A percentile compares a stretch with the other conserved stretches of the same genome.
Conservation (phyloP, 352 stramenopile species). For the Phytophthora uliginosa region DNA sequence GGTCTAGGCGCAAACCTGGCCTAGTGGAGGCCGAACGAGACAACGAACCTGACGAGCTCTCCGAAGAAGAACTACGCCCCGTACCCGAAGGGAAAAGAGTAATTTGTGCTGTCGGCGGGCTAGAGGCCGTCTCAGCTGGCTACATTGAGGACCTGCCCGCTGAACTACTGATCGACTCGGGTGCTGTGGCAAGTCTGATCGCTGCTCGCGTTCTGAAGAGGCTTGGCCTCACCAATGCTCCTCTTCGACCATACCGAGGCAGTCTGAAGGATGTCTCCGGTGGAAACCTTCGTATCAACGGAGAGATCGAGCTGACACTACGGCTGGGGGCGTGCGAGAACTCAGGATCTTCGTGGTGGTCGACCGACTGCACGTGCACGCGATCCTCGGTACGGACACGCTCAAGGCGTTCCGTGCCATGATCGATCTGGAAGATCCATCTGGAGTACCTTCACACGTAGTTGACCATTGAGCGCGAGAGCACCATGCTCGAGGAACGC, state of each 20-base stretch:
- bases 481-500: too few species aligned
- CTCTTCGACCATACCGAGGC: not conserved
- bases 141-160: not conserved
- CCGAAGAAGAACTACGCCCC: too few species aligned
- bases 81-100: too few species aligned
- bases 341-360: not conserved
- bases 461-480: too few species aligned
- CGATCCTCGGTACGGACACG: not conserved
- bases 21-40: too few species aligned
- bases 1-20: too few species aligned
- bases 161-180: not conserved
- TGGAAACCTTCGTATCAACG: not conserved
- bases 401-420: not conserved
- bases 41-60: too few species aligned
- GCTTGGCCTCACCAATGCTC: not conserved
- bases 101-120: too few species aligned
- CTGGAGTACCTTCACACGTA: too few species aligned
- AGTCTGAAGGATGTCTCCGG: not conserved
- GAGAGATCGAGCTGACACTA: not conserved
- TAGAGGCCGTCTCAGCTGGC: not conserved
- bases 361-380: not conserved
- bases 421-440: conserved; percentile 3
- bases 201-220: not conserved
- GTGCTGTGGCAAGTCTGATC: not conserved
- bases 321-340: not conserved